Evolutionary conservation across 2,329 filamentous ascomycete species (phyloP).

Genomic region (Colletotrichum magnum): DNA sequence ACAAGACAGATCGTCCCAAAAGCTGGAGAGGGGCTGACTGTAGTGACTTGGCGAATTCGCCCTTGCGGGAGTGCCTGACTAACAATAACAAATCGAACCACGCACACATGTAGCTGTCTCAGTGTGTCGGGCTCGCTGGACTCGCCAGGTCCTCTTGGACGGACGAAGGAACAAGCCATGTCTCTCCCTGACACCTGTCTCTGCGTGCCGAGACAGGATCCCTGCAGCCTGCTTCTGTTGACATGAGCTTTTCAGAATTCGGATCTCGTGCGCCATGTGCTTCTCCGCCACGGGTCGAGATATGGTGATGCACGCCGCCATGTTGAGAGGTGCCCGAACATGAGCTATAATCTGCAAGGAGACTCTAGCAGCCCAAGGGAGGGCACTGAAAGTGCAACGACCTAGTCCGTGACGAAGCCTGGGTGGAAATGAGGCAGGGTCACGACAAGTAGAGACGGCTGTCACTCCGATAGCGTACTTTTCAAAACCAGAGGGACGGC

Average conservation of each 20-base stretch:
- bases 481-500: no score
- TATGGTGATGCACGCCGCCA: no score
- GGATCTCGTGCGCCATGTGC: not conserved
- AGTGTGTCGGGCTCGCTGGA: not conserved
- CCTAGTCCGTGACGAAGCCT: no score
- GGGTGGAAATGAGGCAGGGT: no score
- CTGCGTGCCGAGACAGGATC: constrained; percentile 19
- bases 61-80: constrained; percentile 19
- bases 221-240: constrained; percentile 9
- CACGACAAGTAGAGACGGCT: no score
- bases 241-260: not conserved
- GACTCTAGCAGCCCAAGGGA: no score
- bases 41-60: not conserved
- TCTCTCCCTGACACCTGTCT: constrained; percentile 19
- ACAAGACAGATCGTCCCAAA: constrained; percentile 10
- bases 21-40: constrained; percentile 1
- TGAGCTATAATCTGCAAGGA: no score
- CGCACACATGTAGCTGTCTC: constrained; percentile 17
- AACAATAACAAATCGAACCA: constrained; percentile 16
- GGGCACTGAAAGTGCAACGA: no score
- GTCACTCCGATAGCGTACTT: no score
- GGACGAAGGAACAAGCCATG: constrained; percentile 2
- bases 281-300: no score
- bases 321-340: no score
- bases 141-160: not conserved